Evolutionary conservation across 306 rosid genomes (phyloP).

Genomic region (Psophocarpus tetragonolobus): DNA sequence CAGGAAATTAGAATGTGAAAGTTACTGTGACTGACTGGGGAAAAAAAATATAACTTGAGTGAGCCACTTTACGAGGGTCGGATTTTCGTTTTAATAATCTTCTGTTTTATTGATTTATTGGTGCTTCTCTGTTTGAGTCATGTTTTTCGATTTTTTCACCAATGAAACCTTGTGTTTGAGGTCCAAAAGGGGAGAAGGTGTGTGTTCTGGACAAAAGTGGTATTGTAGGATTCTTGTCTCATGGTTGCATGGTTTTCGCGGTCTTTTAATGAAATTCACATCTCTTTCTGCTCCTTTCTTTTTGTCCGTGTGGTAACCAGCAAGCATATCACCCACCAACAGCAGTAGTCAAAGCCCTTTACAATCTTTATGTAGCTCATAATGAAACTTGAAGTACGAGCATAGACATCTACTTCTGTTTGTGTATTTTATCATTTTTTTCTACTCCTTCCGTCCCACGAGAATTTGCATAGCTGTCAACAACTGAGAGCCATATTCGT

Average conservation of each 20-base stretch:
- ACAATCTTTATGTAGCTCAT: neutral
- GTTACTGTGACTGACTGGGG: constrained; percentile 14
- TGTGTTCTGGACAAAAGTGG: neutral
- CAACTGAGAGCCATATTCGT: neutral
- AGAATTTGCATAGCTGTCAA: neutral
- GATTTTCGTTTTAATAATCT: constrained; percentile 2
- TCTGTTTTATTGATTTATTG: constrained; percentile 23
- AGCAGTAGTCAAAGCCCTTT: neutral
- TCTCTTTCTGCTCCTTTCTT: constrained; percentile 2
- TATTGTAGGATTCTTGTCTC: constrained; percentile 8
- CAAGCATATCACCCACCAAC: neutral
- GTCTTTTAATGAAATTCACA: neutral
- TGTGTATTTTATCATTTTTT: neutral
- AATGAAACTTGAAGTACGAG: neutral
- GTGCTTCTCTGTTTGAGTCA: neutral
- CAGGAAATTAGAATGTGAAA: neutral
- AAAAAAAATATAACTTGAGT: constrained; percentile 7
- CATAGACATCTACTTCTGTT: neutral
- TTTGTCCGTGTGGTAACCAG: neutral
- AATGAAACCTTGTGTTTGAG: neutral
- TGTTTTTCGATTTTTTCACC: neutral
- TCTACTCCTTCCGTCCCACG: neutral
- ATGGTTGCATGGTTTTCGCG: constrained; percentile 14
- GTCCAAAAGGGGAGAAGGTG: neutral
- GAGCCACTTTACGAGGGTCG: neutral